Evolutionary conservation across 306 rosid genomes (phyloP), one percentile per base, ranked within the genome.

Genomic region (Gastrolobium villosum): DNA sequence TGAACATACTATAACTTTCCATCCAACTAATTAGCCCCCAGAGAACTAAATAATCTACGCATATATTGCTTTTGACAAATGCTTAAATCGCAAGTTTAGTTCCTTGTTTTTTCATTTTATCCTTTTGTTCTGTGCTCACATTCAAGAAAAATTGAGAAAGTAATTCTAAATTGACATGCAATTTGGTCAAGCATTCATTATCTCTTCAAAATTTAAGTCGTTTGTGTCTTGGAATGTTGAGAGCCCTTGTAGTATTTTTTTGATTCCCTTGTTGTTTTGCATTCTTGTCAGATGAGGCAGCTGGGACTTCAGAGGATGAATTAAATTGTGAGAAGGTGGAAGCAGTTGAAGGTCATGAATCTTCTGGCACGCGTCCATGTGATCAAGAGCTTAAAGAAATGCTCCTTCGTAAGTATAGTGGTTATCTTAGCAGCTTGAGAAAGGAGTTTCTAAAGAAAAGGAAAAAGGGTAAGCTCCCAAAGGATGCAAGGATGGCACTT

Each of bases 381-480:
- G 89, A 88, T 53, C 60, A 74, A 72, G 96, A 88, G 60, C 86
- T 91, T 2, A 94, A 94, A 81, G 97, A 81, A 78, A 87, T 82
- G 90, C 96, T 94, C 2, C 88, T 87, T 68, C 84, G 86, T 2
- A 94, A 91, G 84, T 90, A 94, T 87, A 93, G 96, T 74, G 98
- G 98, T 11, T 90, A 90, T 52, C 88, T 94, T 2, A 79, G 87
- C 82, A 90, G 67, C 76, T 81, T 94, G 82, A 90, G 86, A 79
- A 90, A 87, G 78, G 94, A 90, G 14, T 91, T 91, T 72, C 63
- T 90, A 3, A 91, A 89, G 84, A 89, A 85, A 49, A 86, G 93
- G 52, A 94, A 91, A 90, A 94, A 88, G 68, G 97, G 94, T 63
- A 92, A 94, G 87, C 88, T 94, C n/a, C 97, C 98, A 35, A 94